These are phyloP conservation scores for Talaromyces amestolkiae DNA, from an alignment of 2,329 filamentous ascomycete genomes.

Conservation along the genomic window DNA sequence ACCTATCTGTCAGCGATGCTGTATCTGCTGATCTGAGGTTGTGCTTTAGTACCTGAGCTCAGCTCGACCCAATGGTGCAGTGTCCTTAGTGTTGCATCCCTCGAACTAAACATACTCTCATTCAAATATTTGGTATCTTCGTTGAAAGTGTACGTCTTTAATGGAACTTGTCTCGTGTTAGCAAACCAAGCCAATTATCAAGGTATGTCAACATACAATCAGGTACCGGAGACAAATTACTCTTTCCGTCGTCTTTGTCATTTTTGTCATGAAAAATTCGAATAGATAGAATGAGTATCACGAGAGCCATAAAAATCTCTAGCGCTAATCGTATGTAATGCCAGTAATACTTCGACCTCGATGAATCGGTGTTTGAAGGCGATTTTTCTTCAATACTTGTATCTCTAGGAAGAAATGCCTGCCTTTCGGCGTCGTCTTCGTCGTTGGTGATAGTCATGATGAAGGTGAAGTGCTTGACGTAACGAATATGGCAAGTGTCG, in stretches of 20 bases:
- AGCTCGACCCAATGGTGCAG: constrained; percentile 12
- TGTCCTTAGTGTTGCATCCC: constrained; percentile 5
- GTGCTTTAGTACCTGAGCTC: not conserved
- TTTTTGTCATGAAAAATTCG: not conserved
- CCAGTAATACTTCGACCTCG: not conserved
- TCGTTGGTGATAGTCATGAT: not conserved
- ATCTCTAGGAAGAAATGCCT: constrained; percentile 5
- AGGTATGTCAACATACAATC: not conserved
- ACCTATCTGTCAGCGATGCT: not conserved
- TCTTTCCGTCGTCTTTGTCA: not conserved
- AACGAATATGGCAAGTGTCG: not conserved
- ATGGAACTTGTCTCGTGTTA: not conserved
- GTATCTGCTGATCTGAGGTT: not conserved
- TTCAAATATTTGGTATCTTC: constrained; percentile 5
- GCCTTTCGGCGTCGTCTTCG: constrained; percentile 1
- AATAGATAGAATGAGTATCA: not conserved
- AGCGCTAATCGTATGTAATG: not conserved
- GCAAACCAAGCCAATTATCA: not conserved
- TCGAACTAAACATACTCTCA: constrained; percentile 7
- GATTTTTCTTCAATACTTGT: not conserved
- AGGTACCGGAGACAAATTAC: not conserved
- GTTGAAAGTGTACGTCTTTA: constrained; percentile 10
- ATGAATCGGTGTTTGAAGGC: not conserved
- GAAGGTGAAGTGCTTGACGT: not conserved
- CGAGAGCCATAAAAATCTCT: constrained; percentile 2